phyloP scores from a whole-genome alignment of 2,329 filamentous ascomycete species.

The Rhinocladiella similis region DNA sequence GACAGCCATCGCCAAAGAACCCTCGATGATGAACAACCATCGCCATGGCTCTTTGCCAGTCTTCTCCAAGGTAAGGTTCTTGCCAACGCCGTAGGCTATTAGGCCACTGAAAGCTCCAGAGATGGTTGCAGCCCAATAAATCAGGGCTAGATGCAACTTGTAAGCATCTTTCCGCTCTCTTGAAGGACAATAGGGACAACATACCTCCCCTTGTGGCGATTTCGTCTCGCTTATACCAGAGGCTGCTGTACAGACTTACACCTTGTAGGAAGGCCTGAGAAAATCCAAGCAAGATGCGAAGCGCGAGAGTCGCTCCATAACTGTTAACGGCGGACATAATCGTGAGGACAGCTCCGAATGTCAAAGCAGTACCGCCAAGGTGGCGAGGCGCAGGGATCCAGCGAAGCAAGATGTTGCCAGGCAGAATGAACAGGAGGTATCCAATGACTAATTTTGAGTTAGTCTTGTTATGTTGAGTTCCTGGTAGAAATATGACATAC shows the following conservation, averaged over 20 bases:
- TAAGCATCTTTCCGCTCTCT: constrained; percentile 37
- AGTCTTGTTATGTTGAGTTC: background rate
- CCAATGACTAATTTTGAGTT: background rate
- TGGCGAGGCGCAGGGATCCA: background rate
- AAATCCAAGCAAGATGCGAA: background rate
- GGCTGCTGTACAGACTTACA: background rate
- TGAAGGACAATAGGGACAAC: background rate
- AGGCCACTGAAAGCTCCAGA: constrained; percentile 70
- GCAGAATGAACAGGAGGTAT: background rate
- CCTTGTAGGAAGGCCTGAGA: background rate
- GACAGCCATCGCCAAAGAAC: constrained; percentile 54
- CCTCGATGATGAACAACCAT: constrained; percentile 60
- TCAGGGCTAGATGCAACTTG: too few relatives aligned
- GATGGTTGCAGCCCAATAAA: too few relatives aligned
- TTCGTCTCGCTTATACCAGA: background rate
- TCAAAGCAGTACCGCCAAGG: background rate
- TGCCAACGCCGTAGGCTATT: constrained; percentile 63
- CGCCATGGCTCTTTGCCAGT: constrained; percentile 62
- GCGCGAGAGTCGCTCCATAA: background rate
- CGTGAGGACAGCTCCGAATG: background rate
- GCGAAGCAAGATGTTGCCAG: background rate
- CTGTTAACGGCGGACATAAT: background rate
- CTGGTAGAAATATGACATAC: background rate
- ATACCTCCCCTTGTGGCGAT: background rate
- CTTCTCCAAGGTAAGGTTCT: constrained; percentile 56